These are phyloP conservation scores for Dissophora ornata DNA, from an alignment of 192 early-diverging fungal genomes.

Conservation along the genomic window DNA sequence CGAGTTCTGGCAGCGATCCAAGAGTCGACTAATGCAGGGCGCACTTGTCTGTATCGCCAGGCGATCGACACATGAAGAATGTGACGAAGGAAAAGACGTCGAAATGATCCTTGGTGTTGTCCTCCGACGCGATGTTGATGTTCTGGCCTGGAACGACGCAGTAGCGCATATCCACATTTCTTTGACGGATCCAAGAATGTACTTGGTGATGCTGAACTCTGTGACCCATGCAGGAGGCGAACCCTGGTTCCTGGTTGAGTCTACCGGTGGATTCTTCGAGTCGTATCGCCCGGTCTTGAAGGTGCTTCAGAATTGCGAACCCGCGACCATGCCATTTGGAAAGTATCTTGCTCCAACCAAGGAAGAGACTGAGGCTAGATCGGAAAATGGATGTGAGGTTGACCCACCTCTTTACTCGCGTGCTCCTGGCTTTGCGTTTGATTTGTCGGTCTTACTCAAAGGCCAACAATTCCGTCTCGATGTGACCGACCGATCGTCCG, in stretches of 20 bases:
- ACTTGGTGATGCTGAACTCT: slow-evolving; percentile 23
- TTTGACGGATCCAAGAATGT: slow-evolving; percentile 38
- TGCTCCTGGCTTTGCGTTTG: slow-evolving; percentile 43
- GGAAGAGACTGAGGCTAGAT: not conserved
- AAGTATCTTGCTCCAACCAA: slow-evolving; percentile 50
- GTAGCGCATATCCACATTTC: slow-evolving; percentile 33
- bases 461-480: slow-evolving; percentile 9
- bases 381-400: not conserved
- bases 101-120: slow-evolving; percentile 58
- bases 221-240: not conserved
- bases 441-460: slow-evolving; percentile 38
- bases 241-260: slow-evolving; percentile 54
- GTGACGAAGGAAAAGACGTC: not conserved
- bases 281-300: slow-evolving; percentile 51
- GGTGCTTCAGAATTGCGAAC: slow-evolving; percentile 40
- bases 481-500: slow-evolving; percentile 2
- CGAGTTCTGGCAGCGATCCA: slow-evolving; percentile 61
- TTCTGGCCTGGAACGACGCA: slow-evolving; percentile 21
- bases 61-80: not conserved
- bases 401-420: slow-evolving; percentile 54
- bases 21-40: slow-evolving; percentile 56
- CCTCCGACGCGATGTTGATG: slow-evolving; percentile 33
- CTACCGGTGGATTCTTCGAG: slow-evolving; percentile 46
- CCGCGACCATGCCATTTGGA: slow-evolving; percentile 50
- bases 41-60: slow-evolving; percentile 57